Conservation (phyloP, 768 basidiomycete species). For the Hemileccinum rubropunctum region DNA sequence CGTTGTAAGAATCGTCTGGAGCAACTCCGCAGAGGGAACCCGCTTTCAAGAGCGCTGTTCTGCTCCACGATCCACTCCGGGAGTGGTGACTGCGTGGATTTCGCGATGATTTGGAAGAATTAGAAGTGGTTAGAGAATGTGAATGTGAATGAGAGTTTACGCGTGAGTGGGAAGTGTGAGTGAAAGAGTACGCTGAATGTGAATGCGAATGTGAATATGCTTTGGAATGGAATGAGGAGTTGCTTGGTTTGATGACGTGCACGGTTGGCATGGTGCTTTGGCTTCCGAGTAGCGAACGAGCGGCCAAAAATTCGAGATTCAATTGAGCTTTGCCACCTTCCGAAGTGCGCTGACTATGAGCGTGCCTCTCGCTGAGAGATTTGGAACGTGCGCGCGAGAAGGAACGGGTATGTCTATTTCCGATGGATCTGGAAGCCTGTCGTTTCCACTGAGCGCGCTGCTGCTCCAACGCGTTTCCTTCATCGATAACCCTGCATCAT, state of each 20-base stretch:
- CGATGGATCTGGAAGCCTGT: slow-evolving; percentile 60
- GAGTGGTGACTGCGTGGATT: slow-evolving; percentile 29
- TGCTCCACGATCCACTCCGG: slow-evolving; percentile 39
- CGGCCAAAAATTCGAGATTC: slow-evolving; percentile 58
- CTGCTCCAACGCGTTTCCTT: slow-evolving; percentile 56
- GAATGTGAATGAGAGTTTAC: slow-evolving; percentile 36
- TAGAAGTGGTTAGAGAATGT: slow-evolving; percentile 35
- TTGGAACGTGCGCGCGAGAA: slow-evolving; percentile 56
- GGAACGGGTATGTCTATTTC: slow-evolving; percentile 60
- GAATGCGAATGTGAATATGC: slow-evolving; percentile 30
- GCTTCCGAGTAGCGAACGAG: slow-evolving; percentile 63
- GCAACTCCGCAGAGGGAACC: slow-evolving; percentile 26
- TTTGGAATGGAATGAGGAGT: slow-evolving; percentile 24
- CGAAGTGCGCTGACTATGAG: slow-evolving; percentile 14
- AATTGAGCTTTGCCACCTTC: slow-evolving; percentile 21
- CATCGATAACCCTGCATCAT: slow-evolving; percentile 57
- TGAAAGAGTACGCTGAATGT: slow-evolving; percentile 17
- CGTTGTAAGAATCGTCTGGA: slow-evolving; percentile 23
- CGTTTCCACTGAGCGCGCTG: slow-evolving; percentile 67
- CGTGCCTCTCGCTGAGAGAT: slow-evolving; percentile 24
- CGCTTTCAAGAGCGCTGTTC: slow-evolving; percentile 38
- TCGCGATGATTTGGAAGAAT: slow-evolving; percentile 32
- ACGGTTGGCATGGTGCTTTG: slow-evolving; percentile 52
- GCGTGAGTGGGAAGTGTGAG: slow-evolving; percentile 25
- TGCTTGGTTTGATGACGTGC: slow-evolving; percentile 20